Evolutionary conservation across 805 yeast species (phyloP).

Genomic region (Kuraishia borneana): DNA sequence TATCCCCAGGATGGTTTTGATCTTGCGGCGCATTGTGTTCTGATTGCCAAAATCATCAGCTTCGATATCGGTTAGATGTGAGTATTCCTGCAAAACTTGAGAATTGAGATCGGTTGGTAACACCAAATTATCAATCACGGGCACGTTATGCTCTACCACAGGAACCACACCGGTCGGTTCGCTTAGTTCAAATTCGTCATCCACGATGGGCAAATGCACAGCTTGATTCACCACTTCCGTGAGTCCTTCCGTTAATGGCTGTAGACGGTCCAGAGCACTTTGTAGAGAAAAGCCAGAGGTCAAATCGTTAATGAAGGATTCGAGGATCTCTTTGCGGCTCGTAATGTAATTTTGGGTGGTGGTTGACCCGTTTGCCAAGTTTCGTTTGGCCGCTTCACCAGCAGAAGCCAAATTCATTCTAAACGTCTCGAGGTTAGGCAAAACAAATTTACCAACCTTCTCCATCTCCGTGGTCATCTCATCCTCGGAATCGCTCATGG

Average conservation of each 20-base stretch:
- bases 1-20: slow-evolving; percentile 32
- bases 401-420: not conserved
- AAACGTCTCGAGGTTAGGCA: slow-evolving; percentile 14
- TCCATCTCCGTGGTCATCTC: slow-evolving; percentile 33
- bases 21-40: slow-evolving; percentile 30
- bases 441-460: slow-evolving; percentile 32
- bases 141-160: slow-evolving; percentile 20
- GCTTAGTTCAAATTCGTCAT: slow-evolving; percentile 11
- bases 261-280: slow-evolving; percentile 42
- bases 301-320: slow-evolving; percentile 26
- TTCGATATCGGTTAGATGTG: slow-evolving; percentile 16
- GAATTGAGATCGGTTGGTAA: slow-evolving; percentile 19
- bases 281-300: slow-evolving; percentile 33
- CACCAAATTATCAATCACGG: slow-evolving; percentile 26
- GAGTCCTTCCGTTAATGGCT: slow-evolving; percentile 17
- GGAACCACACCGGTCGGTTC: slow-evolving; percentile 32
- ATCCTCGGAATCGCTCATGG: slow-evolving; percentile 19
- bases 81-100: slow-evolving; percentile 7
- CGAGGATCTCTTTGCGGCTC: slow-evolving; percentile 25
- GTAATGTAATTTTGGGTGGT: slow-evolving; percentile 11
- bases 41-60: slow-evolving; percentile 23
- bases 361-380: not conserved
- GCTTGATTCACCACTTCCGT: slow-evolving; percentile 33
- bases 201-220: slow-evolving; percentile 30
- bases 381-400: not conserved